A percentile compares a stretch with the other conserved stretches of the same genome.
These are phyloP conservation scores for Taiozyma sp. DNA, from an alignment of 1,139 yeast genomes.

Conservation along the genomic window DNA sequence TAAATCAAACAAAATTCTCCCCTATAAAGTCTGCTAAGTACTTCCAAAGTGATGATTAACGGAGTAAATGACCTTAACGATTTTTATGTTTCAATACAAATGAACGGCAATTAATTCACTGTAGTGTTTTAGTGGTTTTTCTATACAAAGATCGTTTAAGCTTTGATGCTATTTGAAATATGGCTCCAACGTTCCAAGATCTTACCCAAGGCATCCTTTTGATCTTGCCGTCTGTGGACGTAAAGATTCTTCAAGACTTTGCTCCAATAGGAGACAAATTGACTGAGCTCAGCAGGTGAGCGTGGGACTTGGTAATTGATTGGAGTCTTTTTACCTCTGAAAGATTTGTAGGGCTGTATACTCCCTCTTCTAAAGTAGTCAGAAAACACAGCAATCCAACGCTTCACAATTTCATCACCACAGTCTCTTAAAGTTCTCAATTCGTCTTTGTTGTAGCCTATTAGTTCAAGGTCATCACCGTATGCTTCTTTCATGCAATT, in stretches of 20 bases:
- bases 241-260: constrained; percentile 40
- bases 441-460: constrained; percentile 39
- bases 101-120: neutral
- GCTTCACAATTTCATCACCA: constrained; percentile 37
- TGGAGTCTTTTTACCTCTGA: constrained; percentile 26
- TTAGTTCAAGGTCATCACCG: constrained; percentile 52
- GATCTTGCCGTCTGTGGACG: constrained; percentile 34
- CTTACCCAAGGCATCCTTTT: constrained; percentile 35
- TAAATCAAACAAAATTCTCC: constrained; percentile 12
- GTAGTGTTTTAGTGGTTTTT: neutral
- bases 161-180: neutral
- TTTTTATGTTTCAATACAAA: neutral
- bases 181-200: constrained; percentile 39
- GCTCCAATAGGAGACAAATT: constrained; percentile 46
- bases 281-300: constrained; percentile 10
- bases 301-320: neutral
- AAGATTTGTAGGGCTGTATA: constrained; percentile 12
- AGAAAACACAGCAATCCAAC: constrained; percentile 57
- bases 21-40: constrained; percentile 22
- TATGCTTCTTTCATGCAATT: constrained; percentile 49
- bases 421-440: constrained; percentile 39
- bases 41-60: constrained; percentile 12
- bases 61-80: neutral
- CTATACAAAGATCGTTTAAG: neutral
- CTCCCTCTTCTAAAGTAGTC: constrained; percentile 35